Percentiles rank a stretch among this genome's conserved stretches.
Evolutionary conservation across 2,329 filamentous ascomycete species (phyloP).

Genomic region (Colletotrichum sp.): DNA sequence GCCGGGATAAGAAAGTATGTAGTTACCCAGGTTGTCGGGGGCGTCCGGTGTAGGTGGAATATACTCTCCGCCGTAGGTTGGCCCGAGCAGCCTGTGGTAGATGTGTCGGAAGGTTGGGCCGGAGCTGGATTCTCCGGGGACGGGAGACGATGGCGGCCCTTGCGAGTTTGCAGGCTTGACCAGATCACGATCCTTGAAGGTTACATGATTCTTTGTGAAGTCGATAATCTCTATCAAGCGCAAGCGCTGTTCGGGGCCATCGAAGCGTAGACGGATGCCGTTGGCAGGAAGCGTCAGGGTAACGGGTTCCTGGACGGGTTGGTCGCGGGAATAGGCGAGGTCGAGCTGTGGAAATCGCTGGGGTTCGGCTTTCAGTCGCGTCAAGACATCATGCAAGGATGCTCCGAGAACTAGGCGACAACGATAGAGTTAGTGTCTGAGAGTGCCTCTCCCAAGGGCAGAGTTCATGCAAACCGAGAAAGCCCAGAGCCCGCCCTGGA

Average conservation of each 20-base stretch:
- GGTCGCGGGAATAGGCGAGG: slow-evolving; percentile 76
- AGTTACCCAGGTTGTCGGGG: slow-evolving; percentile 69
- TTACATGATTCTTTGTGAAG: slow-evolving; percentile 83
- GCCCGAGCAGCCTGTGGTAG: slow-evolving; percentile 91
- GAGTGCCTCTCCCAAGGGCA: slow-evolving; percentile 15
- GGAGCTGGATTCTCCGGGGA: slow-evolving; percentile 34
- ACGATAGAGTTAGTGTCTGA: slow-evolving; percentile 19
- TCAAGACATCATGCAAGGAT: slow-evolving; percentile 88
- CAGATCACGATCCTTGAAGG: slow-evolving; percentile 81
- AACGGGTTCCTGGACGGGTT: slow-evolving; percentile 78
- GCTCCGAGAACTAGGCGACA: slow-evolving; percentile 75
- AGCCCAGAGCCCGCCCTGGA: slow-evolving; percentile 71
- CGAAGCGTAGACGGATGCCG: slow-evolving; percentile 88
- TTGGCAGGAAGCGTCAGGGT: slow-evolving; percentile 81
- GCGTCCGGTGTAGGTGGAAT: slow-evolving; percentile 64
- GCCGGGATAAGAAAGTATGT: slow-evolving; percentile 92
- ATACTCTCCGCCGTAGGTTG: slow-evolving; percentile 94
- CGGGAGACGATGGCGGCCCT: slow-evolving; percentile 28
- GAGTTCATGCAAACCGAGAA: slow-evolving; percentile 45
- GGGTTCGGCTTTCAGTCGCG: slow-evolving; percentile 86
- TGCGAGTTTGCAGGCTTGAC: slow-evolving; percentile 63
- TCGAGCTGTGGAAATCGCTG: slow-evolving; percentile 84
- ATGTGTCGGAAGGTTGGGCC: slow-evolving; percentile 87
- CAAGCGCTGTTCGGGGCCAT: slow-evolving; percentile 89
- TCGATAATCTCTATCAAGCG: slow-evolving; percentile 90